Conservation (phyloP, 2,329 filamentous ascomycete species). For the Phialophora macrospora region DNA sequence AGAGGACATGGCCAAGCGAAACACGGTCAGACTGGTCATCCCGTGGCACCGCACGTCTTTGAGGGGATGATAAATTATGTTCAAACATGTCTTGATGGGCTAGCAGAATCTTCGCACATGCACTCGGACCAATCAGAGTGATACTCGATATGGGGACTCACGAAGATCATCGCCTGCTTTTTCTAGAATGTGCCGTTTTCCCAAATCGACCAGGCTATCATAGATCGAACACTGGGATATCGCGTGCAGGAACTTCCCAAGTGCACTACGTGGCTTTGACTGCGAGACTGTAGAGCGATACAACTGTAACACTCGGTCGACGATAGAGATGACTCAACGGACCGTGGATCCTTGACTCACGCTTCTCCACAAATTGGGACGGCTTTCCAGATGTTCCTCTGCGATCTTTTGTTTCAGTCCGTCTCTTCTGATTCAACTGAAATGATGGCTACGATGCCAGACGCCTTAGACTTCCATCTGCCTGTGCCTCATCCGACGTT, state of each 20-base stretch:
- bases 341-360: neutral
- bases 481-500: constrained; percentile 16
- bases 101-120: neutral
- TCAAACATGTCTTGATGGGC: neutral
- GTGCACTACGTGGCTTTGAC: neutral
- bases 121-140: neutral
- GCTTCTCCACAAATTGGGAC: neutral
- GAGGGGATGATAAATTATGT: neutral
- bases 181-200: neutral
- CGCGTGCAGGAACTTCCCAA: neutral
- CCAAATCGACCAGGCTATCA: neutral
- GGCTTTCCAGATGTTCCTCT: too few species aligned
- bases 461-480: constrained; percentile 5
- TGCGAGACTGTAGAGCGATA: neutral
- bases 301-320: neutral
- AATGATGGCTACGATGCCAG: neutral
- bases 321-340: neutral
- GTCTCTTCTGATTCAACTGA: neutral
- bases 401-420: neutral
- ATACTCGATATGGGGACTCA: too few species aligned
- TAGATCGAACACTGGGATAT: neutral
- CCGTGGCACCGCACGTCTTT: neutral
- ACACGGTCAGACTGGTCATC: constrained; percentile 6
- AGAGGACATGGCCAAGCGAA: constrained; percentile 44
- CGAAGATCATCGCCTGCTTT: too few species aligned